Percentiles rank a stretch among this genome's conserved stretches.
Conservation (phyloP, 1,284 basidiomycete genomes). For the Macrocystidia cucumis region DNA sequence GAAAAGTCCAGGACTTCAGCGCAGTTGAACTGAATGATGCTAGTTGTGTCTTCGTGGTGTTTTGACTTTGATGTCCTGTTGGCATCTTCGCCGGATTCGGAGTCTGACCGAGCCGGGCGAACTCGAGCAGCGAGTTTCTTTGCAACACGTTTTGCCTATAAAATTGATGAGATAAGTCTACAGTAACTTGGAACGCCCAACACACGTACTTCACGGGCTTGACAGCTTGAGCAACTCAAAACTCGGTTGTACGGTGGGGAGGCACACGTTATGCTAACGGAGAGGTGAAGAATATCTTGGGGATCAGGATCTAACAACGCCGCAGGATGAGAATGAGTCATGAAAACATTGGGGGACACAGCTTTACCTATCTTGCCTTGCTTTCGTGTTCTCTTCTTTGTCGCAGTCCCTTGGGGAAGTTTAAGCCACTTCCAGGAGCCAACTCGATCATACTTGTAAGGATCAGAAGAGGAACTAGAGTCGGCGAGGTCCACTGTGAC, state of each 20-base stretch:
- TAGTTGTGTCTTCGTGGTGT: slow-evolving; percentile 66
- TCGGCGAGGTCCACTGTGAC: slow-evolving; percentile 72
- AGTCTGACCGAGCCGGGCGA: slow-evolving; percentile 68
- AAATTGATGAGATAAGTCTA: slow-evolving; percentile 8
- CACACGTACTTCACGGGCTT: slow-evolving; percentile 67
- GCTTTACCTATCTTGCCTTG: slow-evolving; percentile 86
- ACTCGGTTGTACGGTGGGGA: slow-evolving; percentile 75
- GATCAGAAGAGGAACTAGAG: slow-evolving; percentile 53
- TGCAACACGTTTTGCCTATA: slow-evolving; percentile 79
- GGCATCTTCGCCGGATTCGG: slow-evolving; percentile 57
- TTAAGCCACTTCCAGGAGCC: slow-evolving; percentile 82
- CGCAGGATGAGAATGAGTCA: slow-evolving; percentile 11
- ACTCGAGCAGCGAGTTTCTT: slow-evolving; percentile 79
- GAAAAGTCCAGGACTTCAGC: slow-evolving; percentile 88
- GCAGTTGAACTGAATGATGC: slow-evolving; percentile 95
- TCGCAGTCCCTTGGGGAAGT: slow-evolving; percentile 71
- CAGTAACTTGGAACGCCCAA: slow-evolving; percentile 7
- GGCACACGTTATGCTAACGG: slow-evolving; percentile 63
- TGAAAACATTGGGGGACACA: slow-evolving; percentile 14
- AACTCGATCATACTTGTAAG: slow-evolving; percentile 60
- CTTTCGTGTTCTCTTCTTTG: slow-evolving; percentile 78
- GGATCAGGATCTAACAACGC: slow-evolving; percentile 53
- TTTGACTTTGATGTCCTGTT: slow-evolving; percentile 30
- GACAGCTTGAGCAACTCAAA: slow-evolving; percentile 78
- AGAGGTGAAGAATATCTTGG: slow-evolving; percentile 66